Evolutionary conservation across 495 filamentous ascomycete genomes (phyloP).

Genomic region (Lasiosphaeris hirsuta): DNA sequence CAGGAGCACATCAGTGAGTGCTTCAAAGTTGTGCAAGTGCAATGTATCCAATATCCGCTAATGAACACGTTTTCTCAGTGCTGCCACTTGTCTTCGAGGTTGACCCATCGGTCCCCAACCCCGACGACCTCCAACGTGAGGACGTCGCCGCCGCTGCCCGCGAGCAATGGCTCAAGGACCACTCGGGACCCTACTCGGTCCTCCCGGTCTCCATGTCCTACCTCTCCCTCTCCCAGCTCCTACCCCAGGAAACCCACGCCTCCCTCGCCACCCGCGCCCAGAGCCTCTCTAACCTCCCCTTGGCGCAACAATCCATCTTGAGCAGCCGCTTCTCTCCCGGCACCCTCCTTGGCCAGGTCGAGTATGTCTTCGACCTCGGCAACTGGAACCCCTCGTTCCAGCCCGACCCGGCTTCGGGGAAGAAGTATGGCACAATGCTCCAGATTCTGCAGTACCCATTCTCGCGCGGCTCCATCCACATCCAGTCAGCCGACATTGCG

Average conservation of each 20-base stretch:
- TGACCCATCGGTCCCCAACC: constrained; percentile 35
- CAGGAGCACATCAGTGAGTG: constrained; percentile 48
- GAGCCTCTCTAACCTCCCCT: constrained; percentile 1
- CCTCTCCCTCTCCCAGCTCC: constrained; percentile 38
- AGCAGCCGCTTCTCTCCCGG: constrained; percentile 31
- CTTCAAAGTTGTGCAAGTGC: too few species aligned
- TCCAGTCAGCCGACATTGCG: constrained; percentile 20
- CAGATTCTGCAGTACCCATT: constrained; percentile 56
- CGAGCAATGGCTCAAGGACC: constrained; percentile 16
- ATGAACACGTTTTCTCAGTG: constrained; percentile 25
- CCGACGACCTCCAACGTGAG: constrained; percentile 38
- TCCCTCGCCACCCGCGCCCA: not conserved
- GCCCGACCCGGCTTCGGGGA: constrained; percentile 30
- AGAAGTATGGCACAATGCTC: constrained; percentile 51
- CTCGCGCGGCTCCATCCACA: constrained; percentile 47
- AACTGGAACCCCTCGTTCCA: constrained; percentile 47
- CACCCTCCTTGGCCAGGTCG: constrained; percentile 44
- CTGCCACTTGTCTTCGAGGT: constrained; percentile 48
- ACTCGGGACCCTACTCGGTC: constrained; percentile 21
- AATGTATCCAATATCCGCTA: not conserved
- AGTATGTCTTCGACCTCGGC: constrained; percentile 49
- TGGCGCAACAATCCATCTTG: constrained; percentile 21
- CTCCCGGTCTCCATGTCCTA: constrained; percentile 45
- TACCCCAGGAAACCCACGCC: constrained; percentile 23
- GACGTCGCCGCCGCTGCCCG: constrained; percentile 12